Conservation (phyloP, 2,329 filamentous ascomycete genomes). For the Plectosphaerella sp. region DNA sequence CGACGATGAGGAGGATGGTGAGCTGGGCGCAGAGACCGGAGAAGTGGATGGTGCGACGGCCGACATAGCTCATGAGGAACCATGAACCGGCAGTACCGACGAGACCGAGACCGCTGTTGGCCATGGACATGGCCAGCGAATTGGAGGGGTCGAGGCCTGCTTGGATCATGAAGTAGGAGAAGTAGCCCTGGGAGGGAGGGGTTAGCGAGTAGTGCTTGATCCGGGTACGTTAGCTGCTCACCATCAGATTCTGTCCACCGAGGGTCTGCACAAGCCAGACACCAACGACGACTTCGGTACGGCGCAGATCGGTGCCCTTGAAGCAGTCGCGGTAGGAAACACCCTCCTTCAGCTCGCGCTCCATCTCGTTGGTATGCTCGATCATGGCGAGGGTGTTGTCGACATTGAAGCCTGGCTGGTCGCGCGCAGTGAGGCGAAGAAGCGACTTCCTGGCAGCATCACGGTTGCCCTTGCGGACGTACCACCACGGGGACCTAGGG, state of each 20-base stretch:
- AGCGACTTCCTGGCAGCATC: slow-evolving; percentile 35
- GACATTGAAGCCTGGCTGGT: slow-evolving; percentile 33
- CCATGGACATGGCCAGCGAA: slow-evolving; percentile 42
- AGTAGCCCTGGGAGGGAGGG: slow-evolving; percentile 9
- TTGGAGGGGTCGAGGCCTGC: slow-evolving; percentile 39
- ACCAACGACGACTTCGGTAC: slow-evolving; percentile 47
- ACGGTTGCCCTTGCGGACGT: slow-evolving; percentile 37
- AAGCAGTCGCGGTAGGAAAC: slow-evolving; percentile 47
- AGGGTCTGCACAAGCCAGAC: slow-evolving; percentile 46
- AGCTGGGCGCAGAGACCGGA: slow-evolving; percentile 36
- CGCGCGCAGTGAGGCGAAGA: slow-evolving; percentile 32
- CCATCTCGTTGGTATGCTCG: slow-evolving; percentile 46
- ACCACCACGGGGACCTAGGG: slow-evolving; percentile 45
- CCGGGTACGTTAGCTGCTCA: slow-evolving; percentile 23
- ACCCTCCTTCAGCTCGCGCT: slow-evolving; percentile 36
- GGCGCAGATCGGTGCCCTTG: slow-evolving; percentile 43
- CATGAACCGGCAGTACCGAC: slow-evolving; percentile 47
- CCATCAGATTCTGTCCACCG: slow-evolving; percentile 44
- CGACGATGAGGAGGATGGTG: slow-evolving; percentile 33
- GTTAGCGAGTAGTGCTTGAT: not conserved
- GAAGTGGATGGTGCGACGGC: slow-evolving; percentile 46
- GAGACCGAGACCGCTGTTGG: slow-evolving; percentile 44
- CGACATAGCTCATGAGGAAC: slow-evolving; percentile 42
- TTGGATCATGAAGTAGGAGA: slow-evolving; percentile 24
- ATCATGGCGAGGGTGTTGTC: slow-evolving; percentile 50